Conservation (phyloP, 768 basidiomycete species). For the Leccinum olivaceopallidum region DNA sequence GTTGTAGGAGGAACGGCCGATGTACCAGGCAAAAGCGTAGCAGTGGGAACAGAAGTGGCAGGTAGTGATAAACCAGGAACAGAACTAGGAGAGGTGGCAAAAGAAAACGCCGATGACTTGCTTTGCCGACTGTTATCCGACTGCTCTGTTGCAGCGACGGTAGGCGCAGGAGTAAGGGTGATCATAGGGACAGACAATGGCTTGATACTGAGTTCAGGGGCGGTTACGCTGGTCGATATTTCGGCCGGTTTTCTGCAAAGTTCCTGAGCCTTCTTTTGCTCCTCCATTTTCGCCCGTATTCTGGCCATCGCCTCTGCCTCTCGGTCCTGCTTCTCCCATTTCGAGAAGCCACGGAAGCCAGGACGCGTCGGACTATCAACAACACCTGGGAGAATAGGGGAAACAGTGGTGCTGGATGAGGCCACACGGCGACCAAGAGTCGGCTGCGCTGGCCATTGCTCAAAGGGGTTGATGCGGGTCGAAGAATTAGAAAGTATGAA, state of each 20-base stretch:
- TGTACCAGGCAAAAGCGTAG: conserved; percentile 14
- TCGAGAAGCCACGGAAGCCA: conserved; percentile 55
- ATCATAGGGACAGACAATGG: conserved; percentile 28
- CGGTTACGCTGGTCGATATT: conserved; percentile 26
- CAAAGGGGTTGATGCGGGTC: conserved; percentile 53
- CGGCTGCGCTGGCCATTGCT: conserved; percentile 32
- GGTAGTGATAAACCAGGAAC: conserved; percentile 8
- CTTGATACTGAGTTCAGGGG: conserved; percentile 24
- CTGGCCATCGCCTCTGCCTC: conserved; percentile 79
- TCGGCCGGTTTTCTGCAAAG: conserved; percentile 38
- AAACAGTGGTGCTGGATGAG: conserved; percentile 32
- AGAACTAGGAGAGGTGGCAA: conserved; percentile 6
- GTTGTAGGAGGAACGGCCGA: conserved; percentile 10
- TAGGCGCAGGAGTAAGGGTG: conserved; percentile 28
- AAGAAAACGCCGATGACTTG: conserved; percentile 23
- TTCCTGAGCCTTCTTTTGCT: conserved; percentile 41
- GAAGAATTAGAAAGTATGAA: conserved; percentile 46
- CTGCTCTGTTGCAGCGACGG: conserved; percentile 9
- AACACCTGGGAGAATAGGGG: conserved; percentile 34
- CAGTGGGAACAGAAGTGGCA: conserved; percentile 1
- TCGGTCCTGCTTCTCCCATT: conserved; percentile 86
- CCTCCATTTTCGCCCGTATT: conserved; percentile 56
- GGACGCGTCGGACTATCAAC: conserved; percentile 58
- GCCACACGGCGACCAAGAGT: conserved; percentile 46
- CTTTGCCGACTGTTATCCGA: conserved; percentile 7